These are phyloP conservation scores for Colletotrichum godetiae DNA, from an alignment of 2,329 filamentous ascomycete species.

Conservation along the genomic window DNA sequence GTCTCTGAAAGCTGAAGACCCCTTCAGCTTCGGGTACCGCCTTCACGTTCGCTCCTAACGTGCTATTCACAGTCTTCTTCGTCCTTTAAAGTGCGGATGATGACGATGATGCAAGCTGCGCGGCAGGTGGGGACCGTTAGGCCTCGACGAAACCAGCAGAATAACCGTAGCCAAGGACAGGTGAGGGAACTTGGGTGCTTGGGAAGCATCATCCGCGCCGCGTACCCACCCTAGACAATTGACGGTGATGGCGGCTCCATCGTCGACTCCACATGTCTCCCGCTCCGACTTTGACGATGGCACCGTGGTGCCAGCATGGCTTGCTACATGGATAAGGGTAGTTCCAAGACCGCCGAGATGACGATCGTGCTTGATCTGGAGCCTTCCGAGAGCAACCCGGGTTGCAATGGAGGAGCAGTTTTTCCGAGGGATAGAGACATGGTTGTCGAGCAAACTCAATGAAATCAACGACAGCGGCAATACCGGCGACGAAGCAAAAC, in stretches of 20 bases:
- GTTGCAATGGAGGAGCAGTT: neutral
- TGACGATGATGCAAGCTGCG: slow-evolving; percentile 21
- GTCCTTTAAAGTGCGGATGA: neutral
- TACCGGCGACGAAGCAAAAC: neutral
- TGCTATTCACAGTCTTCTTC: neutral
- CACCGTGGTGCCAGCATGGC: slow-evolving; percentile 1
- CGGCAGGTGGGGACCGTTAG: slow-evolving; percentile 2
- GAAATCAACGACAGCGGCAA: neutral
- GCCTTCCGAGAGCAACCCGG: neutral
- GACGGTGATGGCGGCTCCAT: slow-evolving; percentile 24
- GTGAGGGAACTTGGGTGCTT: too few relatives aligned
- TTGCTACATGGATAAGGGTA: slow-evolving; percentile 11
- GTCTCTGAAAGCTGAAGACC: neutral
- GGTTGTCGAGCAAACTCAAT: neutral
- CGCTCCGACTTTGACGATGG: slow-evolving; percentile 23
- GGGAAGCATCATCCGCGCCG: slow-evolving; percentile 18
- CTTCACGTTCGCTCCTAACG: neutral
- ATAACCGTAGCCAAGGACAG: neutral
- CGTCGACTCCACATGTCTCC: slow-evolving; percentile 3
- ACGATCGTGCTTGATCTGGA: slow-evolving; percentile 25
- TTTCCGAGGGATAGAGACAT: neutral
- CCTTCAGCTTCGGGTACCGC: neutral
- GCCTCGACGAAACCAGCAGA: slow-evolving; percentile 9
- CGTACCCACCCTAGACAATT: slow-evolving; percentile 17
- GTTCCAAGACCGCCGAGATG: slow-evolving; percentile 8